Evolutionary conservation across 106 monocot genomes (phyloP).

Genomic region (Narthecium ossifragum): DNA sequence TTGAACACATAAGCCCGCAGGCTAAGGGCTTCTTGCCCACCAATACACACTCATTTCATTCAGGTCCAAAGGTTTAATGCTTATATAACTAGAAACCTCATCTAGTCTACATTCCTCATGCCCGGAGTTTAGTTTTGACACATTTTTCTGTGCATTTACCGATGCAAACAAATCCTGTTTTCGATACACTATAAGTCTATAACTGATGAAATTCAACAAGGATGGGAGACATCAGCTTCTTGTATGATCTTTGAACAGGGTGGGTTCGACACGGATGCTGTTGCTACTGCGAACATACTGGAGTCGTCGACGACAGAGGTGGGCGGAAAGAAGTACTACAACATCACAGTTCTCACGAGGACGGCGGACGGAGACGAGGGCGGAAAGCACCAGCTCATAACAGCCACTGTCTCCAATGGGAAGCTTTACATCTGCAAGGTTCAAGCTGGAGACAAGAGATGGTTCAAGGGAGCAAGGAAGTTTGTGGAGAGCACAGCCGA

Average conservation of each 20-base stretch:
- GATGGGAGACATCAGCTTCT: not conserved
- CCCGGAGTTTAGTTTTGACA: no score
- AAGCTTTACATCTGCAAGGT: constrained; percentile 99
- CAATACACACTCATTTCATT: no score
- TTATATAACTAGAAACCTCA: no score
- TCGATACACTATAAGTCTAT: no score
- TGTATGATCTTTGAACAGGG: constrained; percentile 49
- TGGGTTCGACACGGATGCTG: constrained; percentile 71
- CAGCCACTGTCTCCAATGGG: constrained; percentile 63
- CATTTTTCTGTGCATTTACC: no score
- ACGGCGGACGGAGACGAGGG: constrained; percentile 98
- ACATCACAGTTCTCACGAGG: constrained; percentile 72
- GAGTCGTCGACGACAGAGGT: constrained; percentile 40
- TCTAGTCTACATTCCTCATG: no score
- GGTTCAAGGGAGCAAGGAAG: constrained; percentile 99
- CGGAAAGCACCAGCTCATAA: constrained; percentile 89
- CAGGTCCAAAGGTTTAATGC: no score
- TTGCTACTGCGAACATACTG: constrained; percentile 85
- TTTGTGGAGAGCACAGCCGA: constrained; percentile 65
- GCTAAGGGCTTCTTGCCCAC: no score
- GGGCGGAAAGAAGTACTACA: constrained; percentile 71
- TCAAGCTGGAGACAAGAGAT: constrained; percentile 98
- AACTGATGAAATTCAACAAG: constrained; percentile 4
- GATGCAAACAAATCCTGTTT: no score
- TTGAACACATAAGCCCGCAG: no score